phyloP scores from a whole-genome alignment of 208 protist species.

The Phytomonas serpens region DNA sequence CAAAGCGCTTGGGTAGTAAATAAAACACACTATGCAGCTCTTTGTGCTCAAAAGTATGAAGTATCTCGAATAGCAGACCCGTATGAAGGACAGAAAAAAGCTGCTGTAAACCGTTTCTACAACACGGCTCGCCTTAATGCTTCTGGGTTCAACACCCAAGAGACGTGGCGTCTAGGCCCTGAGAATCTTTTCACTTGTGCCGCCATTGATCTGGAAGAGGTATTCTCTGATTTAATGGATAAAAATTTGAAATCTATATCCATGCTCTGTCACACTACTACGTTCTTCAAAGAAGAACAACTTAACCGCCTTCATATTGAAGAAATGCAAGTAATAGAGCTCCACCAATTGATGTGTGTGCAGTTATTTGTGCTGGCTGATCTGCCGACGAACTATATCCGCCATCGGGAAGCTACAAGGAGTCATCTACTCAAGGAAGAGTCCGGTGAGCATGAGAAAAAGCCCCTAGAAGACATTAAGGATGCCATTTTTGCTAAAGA shows the following conservation, averaged over 20 bases:
- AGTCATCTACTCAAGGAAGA: not conserved
- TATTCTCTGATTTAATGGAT: not conserved
- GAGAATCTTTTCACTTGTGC: not conserved
- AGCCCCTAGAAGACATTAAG: not conserved
- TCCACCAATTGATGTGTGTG: not conserved
- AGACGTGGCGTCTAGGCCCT: not conserved
- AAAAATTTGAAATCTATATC: not conserved
- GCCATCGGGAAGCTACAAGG: not conserved
- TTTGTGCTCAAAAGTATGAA: not conserved
- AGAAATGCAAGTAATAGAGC: not conserved
- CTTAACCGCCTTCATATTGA: not conserved
- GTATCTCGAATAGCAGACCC: not conserved
- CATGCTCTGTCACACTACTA: not conserved
- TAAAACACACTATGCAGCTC: not conserved
- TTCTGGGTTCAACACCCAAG: not conserved
- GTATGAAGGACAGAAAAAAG: not conserved
- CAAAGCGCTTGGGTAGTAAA: not conserved
- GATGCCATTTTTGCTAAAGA: not conserved
- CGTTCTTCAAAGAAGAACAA: not conserved
- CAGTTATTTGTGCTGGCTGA: not conserved
- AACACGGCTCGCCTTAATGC: not conserved
- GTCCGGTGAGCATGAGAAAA: not conserved
- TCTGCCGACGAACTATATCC: not conserved
- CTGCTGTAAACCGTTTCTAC: not conserved
- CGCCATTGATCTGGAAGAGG: not conserved